Evolutionary conservation across 2,329 filamentous ascomycete genomes (phyloP).

Genomic region (Aureobasidium leucospermi): DNA sequence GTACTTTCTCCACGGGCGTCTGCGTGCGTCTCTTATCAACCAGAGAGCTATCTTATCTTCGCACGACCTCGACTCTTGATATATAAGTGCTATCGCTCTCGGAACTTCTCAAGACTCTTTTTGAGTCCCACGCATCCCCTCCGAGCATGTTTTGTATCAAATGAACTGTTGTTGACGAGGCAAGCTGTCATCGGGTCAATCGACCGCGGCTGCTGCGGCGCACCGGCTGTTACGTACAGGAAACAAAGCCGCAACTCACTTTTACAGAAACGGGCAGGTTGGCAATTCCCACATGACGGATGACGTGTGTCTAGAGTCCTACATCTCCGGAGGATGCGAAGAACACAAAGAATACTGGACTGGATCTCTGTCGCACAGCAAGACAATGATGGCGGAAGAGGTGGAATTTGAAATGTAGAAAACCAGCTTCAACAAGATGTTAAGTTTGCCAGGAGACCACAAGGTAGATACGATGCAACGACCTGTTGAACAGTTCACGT

Average conservation of each 20-base stretch:
- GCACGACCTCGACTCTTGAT: neutral
- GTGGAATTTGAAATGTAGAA: neutral
- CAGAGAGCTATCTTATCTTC: conserved; percentile 5
- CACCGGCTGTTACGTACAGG: conserved; percentile 11
- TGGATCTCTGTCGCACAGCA: neutral
- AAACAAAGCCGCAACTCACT: neutral
- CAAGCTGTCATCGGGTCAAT: neutral
- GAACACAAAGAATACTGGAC: neutral
- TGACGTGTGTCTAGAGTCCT: neutral
- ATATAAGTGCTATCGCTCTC: conserved; percentile 1
- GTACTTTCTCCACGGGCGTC: too few species aligned
- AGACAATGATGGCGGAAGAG: neutral
- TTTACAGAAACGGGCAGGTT: conserved; percentile 5
- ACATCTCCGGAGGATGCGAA: conserved; percentile 1
- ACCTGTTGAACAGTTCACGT: neutral
- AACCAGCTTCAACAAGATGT: neutral
- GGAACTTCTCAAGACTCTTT: neutral
- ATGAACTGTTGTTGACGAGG: neutral
- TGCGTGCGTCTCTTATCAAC: conserved; percentile 1
- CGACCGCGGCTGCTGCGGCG: neutral
- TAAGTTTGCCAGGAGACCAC: neutral
- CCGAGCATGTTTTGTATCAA: neutral
- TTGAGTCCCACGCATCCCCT: neutral
- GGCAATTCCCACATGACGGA: conserved; percentile 3
- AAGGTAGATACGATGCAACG: neutral